phyloP scores from a whole-genome alignment of 345 rosid species.

The Eutrema japonicum region DNA sequence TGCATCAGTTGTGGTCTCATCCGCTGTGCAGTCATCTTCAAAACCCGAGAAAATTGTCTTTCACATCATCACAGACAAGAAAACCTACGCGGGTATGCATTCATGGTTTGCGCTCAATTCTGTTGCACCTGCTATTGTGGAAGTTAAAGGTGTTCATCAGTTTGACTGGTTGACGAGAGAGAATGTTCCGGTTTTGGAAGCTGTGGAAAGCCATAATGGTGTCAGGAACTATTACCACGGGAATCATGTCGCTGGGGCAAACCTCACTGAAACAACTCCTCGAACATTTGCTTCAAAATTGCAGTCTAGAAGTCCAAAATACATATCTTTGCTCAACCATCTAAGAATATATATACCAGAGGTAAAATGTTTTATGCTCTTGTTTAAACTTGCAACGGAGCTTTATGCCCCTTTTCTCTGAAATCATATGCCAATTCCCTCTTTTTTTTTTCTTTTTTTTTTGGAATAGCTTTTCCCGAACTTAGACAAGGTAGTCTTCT shows the following conservation, averaged over 20 bases:
- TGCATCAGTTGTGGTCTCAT: slow-evolving; percentile 96
- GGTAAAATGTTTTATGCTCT: slow-evolving; percentile 53
- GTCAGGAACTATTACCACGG: slow-evolving; percentile 96
- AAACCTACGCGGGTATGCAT: slow-evolving; percentile 98
- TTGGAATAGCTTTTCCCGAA: slow-evolving; percentile 88
- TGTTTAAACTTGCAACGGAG: slow-evolving; percentile 9
- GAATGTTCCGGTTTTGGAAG: slow-evolving; percentile 98
- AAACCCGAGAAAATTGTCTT: slow-evolving; percentile 93
- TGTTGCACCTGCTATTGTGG: slow-evolving; percentile 82
- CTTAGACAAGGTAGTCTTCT: slow-evolving; percentile 91
- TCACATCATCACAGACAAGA: slow-evolving; percentile 97
- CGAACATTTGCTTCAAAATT: slow-evolving; percentile 91
- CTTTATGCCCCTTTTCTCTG: background rate
- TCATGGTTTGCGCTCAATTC: slow-evolving; percentile 99
- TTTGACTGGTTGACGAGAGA: slow-evolving; percentile 99
- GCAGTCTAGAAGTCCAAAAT: slow-evolving; percentile 98
- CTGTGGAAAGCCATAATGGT: slow-evolving; percentile 85
- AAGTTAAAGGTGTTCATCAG: slow-evolving; percentile 97
- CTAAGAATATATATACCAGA: slow-evolving; percentile 97
- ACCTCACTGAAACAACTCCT: slow-evolving; percentile 83
- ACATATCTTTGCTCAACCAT: slow-evolving; percentile 98
- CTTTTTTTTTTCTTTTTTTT: background rate
- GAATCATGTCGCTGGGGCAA: slow-evolving; percentile 85
- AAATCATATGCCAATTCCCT: slow-evolving; percentile 12
- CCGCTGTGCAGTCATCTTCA: slow-evolving; percentile 82